Evolutionary conservation across 371 early-diverging fungal genomes (phyloP).

Genomic region (Haplosporangium sp.): DNA sequence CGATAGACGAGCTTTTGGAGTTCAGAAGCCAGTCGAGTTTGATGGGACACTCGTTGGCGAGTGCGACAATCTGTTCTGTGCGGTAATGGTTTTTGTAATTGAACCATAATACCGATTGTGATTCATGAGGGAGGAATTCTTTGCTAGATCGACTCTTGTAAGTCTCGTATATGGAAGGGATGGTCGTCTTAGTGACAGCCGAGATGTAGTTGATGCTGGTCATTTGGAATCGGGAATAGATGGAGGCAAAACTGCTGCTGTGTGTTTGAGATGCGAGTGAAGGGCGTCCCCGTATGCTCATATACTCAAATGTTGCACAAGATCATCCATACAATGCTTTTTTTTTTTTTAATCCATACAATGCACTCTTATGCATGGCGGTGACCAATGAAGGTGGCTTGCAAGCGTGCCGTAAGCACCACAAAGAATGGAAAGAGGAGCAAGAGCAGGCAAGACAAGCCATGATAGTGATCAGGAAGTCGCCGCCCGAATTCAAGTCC

Average conservation of each 20-base stretch:
- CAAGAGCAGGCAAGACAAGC: too few relatives aligned
- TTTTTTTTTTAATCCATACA: too few relatives aligned
- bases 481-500: too few relatives aligned
- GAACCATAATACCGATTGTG: not conserved
- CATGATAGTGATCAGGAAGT: too few relatives aligned
- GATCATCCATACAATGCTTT: too few relatives aligned
- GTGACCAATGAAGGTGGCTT: too few relatives aligned
- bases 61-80: constrained; percentile 8
- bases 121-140: not conserved
- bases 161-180: not conserved
- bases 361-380: too few relatives aligned
- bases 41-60: constrained; percentile 3
- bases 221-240: not conserved
- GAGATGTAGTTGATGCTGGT: not conserved
- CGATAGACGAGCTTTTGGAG: not conserved
- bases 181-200: not conserved
- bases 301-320: too few relatives aligned
- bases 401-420: too few relatives aligned
- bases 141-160: not conserved
- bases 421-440: too few relatives aligned
- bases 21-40: constrained; percentile 8
- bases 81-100: constrained; percentile 1
- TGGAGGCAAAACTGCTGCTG: not conserved
- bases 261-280: too few relatives aligned
- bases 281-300: too few relatives aligned